Conservation (phyloP, 78 protist genomes). For the Diacronema lutheri region DNA sequence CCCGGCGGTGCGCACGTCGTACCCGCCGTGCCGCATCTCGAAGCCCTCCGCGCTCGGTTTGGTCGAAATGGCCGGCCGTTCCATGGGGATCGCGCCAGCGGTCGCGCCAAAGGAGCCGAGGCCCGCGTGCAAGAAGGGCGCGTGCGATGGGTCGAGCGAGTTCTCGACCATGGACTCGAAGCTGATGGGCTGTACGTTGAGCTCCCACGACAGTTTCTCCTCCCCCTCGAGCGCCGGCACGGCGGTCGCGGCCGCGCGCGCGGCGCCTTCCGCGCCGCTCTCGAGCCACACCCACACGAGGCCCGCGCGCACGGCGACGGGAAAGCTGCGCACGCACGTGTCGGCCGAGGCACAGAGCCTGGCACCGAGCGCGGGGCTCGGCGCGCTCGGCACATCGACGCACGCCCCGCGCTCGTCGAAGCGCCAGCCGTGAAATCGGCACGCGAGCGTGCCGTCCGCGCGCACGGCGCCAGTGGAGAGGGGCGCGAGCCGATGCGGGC, state of each 20-base stretch:
- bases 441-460: conserved; percentile 9
- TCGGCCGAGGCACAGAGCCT: not conserved
- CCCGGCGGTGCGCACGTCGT: not conserved
- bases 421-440: conserved; percentile 20
- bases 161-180: not conserved
- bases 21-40: not conserved
- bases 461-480: not conserved
- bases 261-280: not conserved
- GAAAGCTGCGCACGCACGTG: not conserved
- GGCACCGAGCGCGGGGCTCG: not conserved
- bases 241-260: not conserved
- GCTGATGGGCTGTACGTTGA: not conserved
- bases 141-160: not conserved
- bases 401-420: not conserved
- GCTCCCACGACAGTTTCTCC: not conserved
- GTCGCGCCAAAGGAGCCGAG: not conserved
- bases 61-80: not conserved
- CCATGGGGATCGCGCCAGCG: not conserved
- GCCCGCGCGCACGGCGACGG: not conserved
- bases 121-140: not conserved
- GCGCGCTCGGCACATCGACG: not conserved
- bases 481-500: conserved; percentile 22
- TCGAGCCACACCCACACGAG: conserved; percentile 33
- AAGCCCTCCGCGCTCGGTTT: not conserved
- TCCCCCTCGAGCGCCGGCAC: not conserved